A percentile compares a stretch with the other conserved stretches of the same genome.
Conservation (phyloP, 2,329 filamentous ascomycete species). For the Aspergillus calidoustus region DNA sequence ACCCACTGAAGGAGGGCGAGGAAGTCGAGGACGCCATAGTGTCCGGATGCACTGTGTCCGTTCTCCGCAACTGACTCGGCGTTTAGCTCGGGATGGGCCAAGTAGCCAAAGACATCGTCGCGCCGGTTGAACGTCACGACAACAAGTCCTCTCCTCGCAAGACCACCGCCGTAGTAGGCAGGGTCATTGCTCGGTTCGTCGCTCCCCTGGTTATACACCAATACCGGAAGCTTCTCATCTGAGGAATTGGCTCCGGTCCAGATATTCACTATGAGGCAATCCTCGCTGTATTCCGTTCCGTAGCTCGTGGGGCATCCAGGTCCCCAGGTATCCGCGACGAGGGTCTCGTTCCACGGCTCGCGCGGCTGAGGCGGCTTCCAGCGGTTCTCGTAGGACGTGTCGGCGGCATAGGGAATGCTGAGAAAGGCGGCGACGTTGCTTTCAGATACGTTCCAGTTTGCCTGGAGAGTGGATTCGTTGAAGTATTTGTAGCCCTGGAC, state of each 20-base stretch:
- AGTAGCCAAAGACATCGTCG: conserved; percentile 34
- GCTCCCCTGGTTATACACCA: conserved; percentile 37
- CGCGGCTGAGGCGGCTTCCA: conserved; percentile 33
- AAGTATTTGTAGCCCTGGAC: conserved; percentile 29
- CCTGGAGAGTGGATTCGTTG: conserved; percentile 24
- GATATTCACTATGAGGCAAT: conserved; percentile 40
- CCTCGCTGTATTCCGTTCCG: conserved; percentile 32
- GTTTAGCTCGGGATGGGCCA: conserved; percentile 33
- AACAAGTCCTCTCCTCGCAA: conserved; percentile 35
- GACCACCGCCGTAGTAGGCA: conserved; percentile 35
- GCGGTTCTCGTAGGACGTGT: conserved; percentile 33
- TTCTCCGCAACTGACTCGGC: conserved; percentile 27
- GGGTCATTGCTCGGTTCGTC: conserved; percentile 31
- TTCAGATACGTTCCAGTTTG: conserved; percentile 25
- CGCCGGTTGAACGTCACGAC: conserved; percentile 36
- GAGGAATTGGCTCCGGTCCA: conserved; percentile 32
- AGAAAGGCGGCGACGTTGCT: conserved; percentile 31
- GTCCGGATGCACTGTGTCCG: conserved; percentile 33
- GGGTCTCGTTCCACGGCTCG: conserved; percentile 27
- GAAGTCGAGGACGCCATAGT: conserved; percentile 55
- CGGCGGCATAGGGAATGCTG: conserved; percentile 33
- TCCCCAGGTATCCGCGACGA: conserved; percentile 28
- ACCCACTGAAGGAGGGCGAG: conserved; percentile 62
- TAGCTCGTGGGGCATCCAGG: conserved; percentile 27
- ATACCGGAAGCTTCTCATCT: conserved; percentile 32